phyloP scores from a whole-genome alignment of 345 rosid genomes.

The Cardamine chenopodiifolia region DNA sequence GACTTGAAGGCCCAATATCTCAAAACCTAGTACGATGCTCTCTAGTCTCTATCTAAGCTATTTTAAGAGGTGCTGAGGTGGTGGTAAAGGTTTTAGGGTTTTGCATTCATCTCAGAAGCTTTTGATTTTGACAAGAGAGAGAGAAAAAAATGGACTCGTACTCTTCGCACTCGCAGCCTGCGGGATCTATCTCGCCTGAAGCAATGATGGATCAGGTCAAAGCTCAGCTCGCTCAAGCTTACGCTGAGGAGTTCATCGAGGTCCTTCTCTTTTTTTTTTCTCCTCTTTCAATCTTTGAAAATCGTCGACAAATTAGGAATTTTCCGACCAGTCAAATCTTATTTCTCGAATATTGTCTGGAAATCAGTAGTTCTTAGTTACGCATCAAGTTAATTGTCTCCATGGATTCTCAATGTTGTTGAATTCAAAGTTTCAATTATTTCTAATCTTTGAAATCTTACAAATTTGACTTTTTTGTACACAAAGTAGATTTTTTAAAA shows the following conservation, averaged over 20 bases:
- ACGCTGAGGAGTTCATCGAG: slow-evolving; percentile 82
- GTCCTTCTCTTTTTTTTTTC: slow-evolving; percentile 41
- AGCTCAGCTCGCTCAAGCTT: slow-evolving; percentile 74
- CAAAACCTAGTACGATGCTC: neutral
- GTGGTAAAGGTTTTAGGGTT: neutral
- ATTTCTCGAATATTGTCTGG: neutral
- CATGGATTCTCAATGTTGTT: neutral
- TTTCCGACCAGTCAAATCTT: neutral
- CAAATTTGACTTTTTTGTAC: neutral
- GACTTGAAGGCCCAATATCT: neutral
- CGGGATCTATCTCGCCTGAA: slow-evolving; percentile 35
- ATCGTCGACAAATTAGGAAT: too few relatives aligned
- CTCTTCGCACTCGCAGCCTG: slow-evolving; percentile 39
- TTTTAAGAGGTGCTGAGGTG: neutral
- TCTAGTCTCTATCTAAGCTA: neutral
- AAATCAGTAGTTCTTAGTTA: neutral
- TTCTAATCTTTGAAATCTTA: too few relatives aligned
- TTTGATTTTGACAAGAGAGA: neutral
- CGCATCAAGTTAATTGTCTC: neutral
- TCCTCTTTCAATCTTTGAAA: neutral
- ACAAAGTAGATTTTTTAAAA: too few relatives aligned
- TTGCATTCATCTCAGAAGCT: neutral
- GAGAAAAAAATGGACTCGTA: slow-evolving; percentile 63
- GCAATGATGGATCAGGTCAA: slow-evolving; percentile 74
- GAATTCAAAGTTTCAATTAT: neutral